Base-by-base conservation (phyloP, 2,329 filamentous ascomycete species). In the Fusarium solani-melongenae region DNA sequence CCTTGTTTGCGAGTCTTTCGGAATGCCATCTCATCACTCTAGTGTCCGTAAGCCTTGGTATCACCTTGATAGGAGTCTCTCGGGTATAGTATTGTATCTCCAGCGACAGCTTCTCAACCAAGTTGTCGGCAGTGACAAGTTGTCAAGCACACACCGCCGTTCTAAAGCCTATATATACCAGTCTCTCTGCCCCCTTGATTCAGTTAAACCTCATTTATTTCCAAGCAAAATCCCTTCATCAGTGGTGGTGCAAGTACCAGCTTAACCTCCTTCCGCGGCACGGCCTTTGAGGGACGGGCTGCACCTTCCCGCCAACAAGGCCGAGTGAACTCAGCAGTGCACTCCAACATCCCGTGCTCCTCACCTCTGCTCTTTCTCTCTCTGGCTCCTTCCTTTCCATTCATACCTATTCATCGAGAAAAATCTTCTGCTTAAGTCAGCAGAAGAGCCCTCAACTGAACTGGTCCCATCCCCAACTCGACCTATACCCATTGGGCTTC, bases 241-340 rank as follows among this genome's bases (percentile, higher is more conserved):
- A 51, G 17, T 29, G 24, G 46, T 51, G 5, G 24, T 27, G 27
- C 46, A 51, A 51, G 46, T 51, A 51, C 24, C 46, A 51, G 27
- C 27, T 51, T 51, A 29, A 51, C 24, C 46, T 51, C 46, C 46
- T 51, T 31, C 46, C 24, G 27, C 46, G 17, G 27, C 46, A 51
- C 44, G 15, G 44, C 24, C 24, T 49, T 49, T 49, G 22, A 49
- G 44, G 46, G 24, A 55, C 51, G 20, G 17, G 51, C 36, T 63
- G 64, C 64, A 67, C 64, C 59, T 67, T 67, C 51, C 59, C 34
- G 33, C 11, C 15, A 46, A 31, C 46, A 55, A 62, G 44, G 27
- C 24, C 49, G 11, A 51, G 29, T 15, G 29, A 64, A 58, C 14
- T 39, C 62, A 36, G 22, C 33, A 22, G 33, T 38, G 31, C 24